phyloP scores from a whole-genome alignment of 2,329 filamentous ascomycete species.

The Pseudogymnoascus pannorum region DNA sequence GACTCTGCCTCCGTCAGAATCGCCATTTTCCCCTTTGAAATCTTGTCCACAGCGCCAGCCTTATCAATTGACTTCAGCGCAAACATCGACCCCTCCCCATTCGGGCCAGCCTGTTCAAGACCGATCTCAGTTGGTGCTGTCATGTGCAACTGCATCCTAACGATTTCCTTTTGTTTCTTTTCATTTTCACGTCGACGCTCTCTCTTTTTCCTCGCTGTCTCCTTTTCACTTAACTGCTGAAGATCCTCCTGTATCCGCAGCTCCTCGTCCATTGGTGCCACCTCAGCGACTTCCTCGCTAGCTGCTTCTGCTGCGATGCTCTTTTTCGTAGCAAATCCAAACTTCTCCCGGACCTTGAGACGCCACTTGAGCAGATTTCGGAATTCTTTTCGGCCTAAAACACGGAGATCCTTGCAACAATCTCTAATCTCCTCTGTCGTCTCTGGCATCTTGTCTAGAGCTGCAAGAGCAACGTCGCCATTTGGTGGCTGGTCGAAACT shows the following conservation, averaged over 20 bases:
- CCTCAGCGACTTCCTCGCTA: slow-evolving; percentile 63
- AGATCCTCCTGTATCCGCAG: slow-evolving; percentile 83
- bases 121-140: slow-evolving; percentile 91
- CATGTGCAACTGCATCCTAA: slow-evolving; percentile 98
- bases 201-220: slow-evolving; percentile 69
- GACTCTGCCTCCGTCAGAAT: slow-evolving; percentile 50
- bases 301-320: slow-evolving; percentile 38
- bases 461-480: slow-evolving; percentile 78
- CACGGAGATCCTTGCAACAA: slow-evolving; percentile 77
- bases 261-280: slow-evolving; percentile 92
- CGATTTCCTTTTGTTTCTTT: slow-evolving; percentile 84
- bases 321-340: slow-evolving; percentile 71
- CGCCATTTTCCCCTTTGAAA: slow-evolving; percentile 74
- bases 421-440: slow-evolving; percentile 75
- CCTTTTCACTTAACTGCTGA: slow-evolving; percentile 72
- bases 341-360: slow-evolving; percentile 79
- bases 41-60: slow-evolving; percentile 58
- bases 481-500: slow-evolving; percentile 74
- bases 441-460: slow-evolving; percentile 76
- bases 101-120: slow-evolving; percentile 73
- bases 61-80: slow-evolving; percentile 75
- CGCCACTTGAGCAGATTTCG: slow-evolving; percentile 85
- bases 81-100: slow-evolving; percentile 80
- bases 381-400: slow-evolving; percentile 91
- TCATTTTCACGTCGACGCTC: slow-evolving; percentile 86